Base-by-base conservation (phyloP, 805 yeast genomes). In the Teunomyces tritomae region DNA sequence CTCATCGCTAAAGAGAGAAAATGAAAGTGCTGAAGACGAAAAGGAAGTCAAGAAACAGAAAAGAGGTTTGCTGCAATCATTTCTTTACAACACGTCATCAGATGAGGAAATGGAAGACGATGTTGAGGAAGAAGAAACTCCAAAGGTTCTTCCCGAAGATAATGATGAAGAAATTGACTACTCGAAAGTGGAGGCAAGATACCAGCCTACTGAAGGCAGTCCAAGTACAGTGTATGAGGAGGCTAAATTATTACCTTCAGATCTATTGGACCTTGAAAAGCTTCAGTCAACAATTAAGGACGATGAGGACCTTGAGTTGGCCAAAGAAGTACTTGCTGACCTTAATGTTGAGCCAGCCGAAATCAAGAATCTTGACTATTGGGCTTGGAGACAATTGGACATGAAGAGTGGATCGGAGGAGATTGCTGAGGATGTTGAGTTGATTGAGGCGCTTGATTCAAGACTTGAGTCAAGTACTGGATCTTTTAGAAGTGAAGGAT, bases 401-500 rank as follows among this genome's bases (percentile, higher is more conserved):
- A 45, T 56, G 1, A 59, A 57, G 9, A 61, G 53, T 30, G 61
- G 65, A 3, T 54, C 61, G 7, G 67, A 61, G 30, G 60, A 53
- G 32, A 53, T 49, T 9, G 47, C 50, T 5, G 66, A 69, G 16
- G 52, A 50, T 37, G 62, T 63, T 30, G 70, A 67, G 43, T 49
- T 58, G 28, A 56, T 62, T 30, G 66, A 61, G 24, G 50, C 59
- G 28, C 53, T 71, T 28, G 63, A 65, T 32, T 36, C 66, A 14
- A 53, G 64, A 46, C 61, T 73, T 37, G 73, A 69, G 37, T 79
- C 78, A 45, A 47, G 53, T 0, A 68, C 84, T 0, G 88, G 90
- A 0, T 75, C 87, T 1, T 85, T 85, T 57, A 78, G 80, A 57
- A 82, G 90, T 32, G 82, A 84, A 48, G 96, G 96, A 0, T 88